A percentile compares a stretch with the other conserved stretches of the same genome.
phyloP scores from a whole-genome alignment of 2,329 filamentous ascomycete genomes.

The Talaromyces pinophilus region DNA sequence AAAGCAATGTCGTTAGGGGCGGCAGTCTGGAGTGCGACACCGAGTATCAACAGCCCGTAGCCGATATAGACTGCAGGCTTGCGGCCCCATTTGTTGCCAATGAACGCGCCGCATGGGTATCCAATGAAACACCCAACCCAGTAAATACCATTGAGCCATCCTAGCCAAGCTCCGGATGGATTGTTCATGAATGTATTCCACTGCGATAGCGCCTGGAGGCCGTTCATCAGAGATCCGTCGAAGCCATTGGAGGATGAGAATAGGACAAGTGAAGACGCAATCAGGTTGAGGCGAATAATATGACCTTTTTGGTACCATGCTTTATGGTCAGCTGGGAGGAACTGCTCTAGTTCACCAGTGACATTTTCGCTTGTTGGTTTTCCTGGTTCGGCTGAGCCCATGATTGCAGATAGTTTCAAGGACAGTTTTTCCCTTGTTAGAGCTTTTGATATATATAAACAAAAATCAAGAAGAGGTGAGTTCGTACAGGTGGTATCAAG shows the following conservation, averaged over 20 bases:
- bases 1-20: slow-evolving; percentile 6
- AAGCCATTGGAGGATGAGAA: background rate
- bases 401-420: background rate
- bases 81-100: background rate
- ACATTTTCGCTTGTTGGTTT: background rate
- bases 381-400: background rate
- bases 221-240: background rate
- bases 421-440: background rate
- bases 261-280: background rate
- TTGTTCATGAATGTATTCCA: background rate
- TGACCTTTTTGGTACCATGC: background rate
- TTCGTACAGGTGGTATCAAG: background rate
- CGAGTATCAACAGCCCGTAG: background rate
- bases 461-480: background rate
- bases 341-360: background rate
- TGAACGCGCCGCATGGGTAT: background rate
- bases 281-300: background rate
- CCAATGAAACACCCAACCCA: background rate
- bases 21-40: background rate
- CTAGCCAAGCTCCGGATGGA: background rate
- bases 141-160: background rate
- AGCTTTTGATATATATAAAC: background rate
- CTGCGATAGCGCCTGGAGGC: background rate
- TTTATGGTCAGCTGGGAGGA: background rate
- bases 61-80: background rate